These are phyloP conservation scores for Mallotus japonicus DNA, from an alignment of 441 rosid species.

Conservation along the genomic window DNA sequence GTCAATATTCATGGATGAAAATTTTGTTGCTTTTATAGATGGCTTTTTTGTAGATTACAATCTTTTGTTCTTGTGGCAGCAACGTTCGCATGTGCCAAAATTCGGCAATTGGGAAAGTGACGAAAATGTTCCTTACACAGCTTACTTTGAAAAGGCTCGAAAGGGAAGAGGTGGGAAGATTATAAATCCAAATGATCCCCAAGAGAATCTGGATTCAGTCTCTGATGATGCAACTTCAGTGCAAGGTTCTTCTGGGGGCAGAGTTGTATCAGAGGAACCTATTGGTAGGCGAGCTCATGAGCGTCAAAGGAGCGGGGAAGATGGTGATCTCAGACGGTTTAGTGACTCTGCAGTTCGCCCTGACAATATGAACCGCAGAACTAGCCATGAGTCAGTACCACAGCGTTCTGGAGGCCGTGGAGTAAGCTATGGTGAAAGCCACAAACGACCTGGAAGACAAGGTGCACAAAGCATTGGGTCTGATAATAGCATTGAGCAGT, in stretches of 20 bases:
- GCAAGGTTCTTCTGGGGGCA: conserved; percentile 38
- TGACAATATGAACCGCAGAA: conserved; percentile 39
- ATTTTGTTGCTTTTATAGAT: conserved; percentile 4
- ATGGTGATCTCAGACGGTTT: conserved; percentile 35
- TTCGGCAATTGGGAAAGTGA: conserved; percentile 90
- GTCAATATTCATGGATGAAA: not conserved
- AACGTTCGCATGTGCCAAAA: conserved; percentile 69
- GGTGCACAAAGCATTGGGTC: conserved; percentile 35
- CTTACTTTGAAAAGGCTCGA: conserved; percentile 80
- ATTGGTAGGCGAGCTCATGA: conserved; percentile 34
- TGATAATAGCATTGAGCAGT: conserved; percentile 60
- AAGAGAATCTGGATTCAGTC: conserved; percentile 48
- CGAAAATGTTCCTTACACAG: conserved; percentile 75
- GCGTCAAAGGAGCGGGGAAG: conserved; percentile 38
- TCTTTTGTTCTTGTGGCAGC: conserved; percentile 36
- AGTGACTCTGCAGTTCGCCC: conserved; percentile 39
- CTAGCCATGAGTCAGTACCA: conserved; percentile 30
- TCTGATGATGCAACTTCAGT: conserved; percentile 31
- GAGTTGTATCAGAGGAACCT: conserved; percentile 38
- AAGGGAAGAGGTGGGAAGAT: conserved; percentile 55
- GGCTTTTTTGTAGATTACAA: conserved; percentile 13
- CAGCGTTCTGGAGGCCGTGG: conserved; percentile 54
- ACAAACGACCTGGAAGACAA: conserved; percentile 41
- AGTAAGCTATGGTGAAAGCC: conserved; percentile 37
- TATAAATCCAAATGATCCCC: conserved; percentile 71